Percentiles rank a stretch among this genome's conserved stretches.
Conservation (phyloP, 306 rosid genomes). For the Cicer bijugum region DNA sequence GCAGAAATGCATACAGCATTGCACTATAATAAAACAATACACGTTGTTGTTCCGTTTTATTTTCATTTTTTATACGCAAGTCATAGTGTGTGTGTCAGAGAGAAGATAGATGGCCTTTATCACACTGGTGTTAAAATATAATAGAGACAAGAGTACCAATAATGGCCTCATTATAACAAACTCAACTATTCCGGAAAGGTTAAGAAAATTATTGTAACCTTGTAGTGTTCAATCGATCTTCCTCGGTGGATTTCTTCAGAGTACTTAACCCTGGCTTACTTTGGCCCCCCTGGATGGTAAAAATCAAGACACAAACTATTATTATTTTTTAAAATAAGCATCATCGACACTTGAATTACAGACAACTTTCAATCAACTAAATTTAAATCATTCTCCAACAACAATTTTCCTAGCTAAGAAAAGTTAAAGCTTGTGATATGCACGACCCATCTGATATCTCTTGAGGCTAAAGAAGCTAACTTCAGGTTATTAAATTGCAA, state of each 20-base stretch:
- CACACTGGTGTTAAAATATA: neutral
- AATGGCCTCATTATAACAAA: neutral
- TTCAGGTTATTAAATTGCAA: neutral
- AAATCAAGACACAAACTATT: slow-evolving; percentile 17
- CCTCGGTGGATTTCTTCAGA: slow-evolving; percentile 59
- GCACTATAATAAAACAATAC: no score
- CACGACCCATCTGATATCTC: neutral
- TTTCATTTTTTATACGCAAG: no score
- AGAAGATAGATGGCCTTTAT: neutral
- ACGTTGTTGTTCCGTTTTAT: no score
- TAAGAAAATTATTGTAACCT: slow-evolving; percentile 46
- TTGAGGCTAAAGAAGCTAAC: slow-evolving; percentile 5
- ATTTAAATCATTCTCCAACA: slow-evolving; percentile 32
- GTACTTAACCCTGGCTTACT: slow-evolving; percentile 57
- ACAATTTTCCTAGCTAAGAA: neutral
- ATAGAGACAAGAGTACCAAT: slow-evolving; percentile 1
- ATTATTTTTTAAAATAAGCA: neutral
- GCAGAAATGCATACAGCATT: no score
- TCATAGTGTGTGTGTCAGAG: neutral
- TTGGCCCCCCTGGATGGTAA: slow-evolving; percentile 64
- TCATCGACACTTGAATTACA: slow-evolving; percentile 11
- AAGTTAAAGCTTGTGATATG: slow-evolving; percentile 20
- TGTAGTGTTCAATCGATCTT: slow-evolving; percentile 47
- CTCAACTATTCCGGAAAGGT: slow-evolving; percentile 44
- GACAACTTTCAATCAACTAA: slow-evolving; percentile 32